phyloP scores from a whole-genome alignment of 805 yeast genomes.

The Lachancea sp. region DNA sequence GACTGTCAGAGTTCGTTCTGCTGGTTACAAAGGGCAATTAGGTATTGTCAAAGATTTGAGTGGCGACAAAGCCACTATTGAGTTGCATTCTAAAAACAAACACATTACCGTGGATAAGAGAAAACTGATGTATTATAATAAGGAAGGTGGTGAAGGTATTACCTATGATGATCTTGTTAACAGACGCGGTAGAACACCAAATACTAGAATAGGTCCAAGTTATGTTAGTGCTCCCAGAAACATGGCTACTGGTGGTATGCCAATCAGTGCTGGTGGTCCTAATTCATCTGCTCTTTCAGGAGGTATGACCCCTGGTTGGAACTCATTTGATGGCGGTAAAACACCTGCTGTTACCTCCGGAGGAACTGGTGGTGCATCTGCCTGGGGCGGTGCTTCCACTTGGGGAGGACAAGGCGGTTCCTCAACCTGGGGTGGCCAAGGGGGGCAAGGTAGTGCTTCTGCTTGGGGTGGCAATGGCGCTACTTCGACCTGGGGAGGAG shows the following conservation, averaged over 20 bases:
- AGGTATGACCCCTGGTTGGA: constrained; percentile 50
- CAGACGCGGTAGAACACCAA: constrained; percentile 37
- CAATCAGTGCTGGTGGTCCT: constrained; percentile 28
- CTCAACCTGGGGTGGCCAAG: constrained; percentile 34
- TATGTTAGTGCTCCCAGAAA: constrained; percentile 31
- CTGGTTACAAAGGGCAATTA: constrained; percentile 84
- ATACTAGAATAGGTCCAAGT: constrained; percentile 32
- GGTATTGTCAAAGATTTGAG: constrained; percentile 93
- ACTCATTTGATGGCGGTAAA: constrained; percentile 45
- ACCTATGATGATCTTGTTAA: constrained; percentile 78
- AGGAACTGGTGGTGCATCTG: constrained; percentile 29
- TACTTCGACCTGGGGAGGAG: constrained; percentile 37
- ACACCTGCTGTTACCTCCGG: constrained; percentile 36
- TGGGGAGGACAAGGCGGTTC: constrained; percentile 39
- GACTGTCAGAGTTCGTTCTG: constrained; percentile 84
- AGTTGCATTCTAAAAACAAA: constrained; percentile 87
- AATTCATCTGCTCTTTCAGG: constrained; percentile 35
- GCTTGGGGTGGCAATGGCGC: constrained; percentile 39
- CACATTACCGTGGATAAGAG: constrained; percentile 77
- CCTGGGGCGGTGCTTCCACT: constrained; percentile 35
- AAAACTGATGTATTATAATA: constrained; percentile 67
- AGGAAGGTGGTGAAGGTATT: constrained; percentile 55
- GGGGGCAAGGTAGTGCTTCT: constrained; percentile 35
- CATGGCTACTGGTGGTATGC: constrained; percentile 30
- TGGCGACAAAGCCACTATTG: constrained; percentile 86